Base-by-base conservation (phyloP, 139 green algal genomes). In the Desmodesmus armatus region DNA sequence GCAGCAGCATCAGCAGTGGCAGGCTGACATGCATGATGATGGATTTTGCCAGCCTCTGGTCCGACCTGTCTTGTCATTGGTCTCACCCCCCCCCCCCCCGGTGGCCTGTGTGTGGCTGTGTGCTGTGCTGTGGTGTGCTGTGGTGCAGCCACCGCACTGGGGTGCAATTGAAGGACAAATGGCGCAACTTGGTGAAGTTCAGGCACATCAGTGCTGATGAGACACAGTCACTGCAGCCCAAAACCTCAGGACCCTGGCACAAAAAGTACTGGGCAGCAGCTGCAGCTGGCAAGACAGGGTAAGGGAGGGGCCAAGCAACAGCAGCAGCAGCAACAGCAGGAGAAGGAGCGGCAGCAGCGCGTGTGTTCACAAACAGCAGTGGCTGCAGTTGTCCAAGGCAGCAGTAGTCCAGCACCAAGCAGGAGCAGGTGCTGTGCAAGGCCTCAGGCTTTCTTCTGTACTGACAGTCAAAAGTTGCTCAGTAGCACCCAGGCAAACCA, bases 141-240 rank as follows among this genome's bases (percentile, higher is more conserved):
- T 78, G n/a, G 62, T 71, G 75, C 90, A 95, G 91, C 74, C 76
- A 89, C 41, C 88, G 92, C 2, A 92, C 88, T 9, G 92, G 92
- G 25, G 93, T 96, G 31, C 92, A 96, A 81, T 85, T 96, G 1
- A 96, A 96, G 72, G 93, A 96, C 81, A 96, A 96, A 84, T 95
- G 92, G 90, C 85, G 92, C 35, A 96, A 95, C 75, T 84, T 96
- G 9, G 88, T 96, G 29, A 96, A 96, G 77, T 96, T 96, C 80
- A 83, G 91, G 35, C 91, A 95, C 88, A 88, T 94, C 39, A 85
- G 80, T 21, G 69, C 67, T 0, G 87, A 91, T 53, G 88, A 91
- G 44, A 83, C 85, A 25, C 65, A 80, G 29, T 82, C 73, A 29
- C 80, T 91, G 55, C 90, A 92, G 87, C 90, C 85, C 21, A 94